Conservation (phyloP, 2,329 filamentous ascomycete genomes). For the Sodiomyces alkalinus region DNA sequence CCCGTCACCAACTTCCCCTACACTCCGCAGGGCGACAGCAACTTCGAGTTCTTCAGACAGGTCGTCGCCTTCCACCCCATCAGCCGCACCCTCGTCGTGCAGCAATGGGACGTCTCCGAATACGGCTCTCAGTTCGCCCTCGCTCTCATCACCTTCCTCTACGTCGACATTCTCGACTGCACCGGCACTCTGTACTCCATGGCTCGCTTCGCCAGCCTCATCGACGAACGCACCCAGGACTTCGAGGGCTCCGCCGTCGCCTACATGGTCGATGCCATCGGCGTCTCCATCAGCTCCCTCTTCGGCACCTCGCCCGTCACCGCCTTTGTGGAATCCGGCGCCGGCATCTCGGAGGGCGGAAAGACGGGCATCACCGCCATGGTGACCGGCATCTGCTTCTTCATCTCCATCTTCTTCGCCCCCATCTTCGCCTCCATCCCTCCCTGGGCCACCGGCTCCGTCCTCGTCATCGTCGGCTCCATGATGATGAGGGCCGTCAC, state of each 20-base stretch:
- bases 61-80: constrained; percentile 78
- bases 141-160: constrained; percentile 77
- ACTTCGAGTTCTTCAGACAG: constrained; percentile 77
- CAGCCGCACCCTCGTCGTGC: constrained; percentile 48
- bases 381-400: constrained; percentile 52
- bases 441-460: constrained; percentile 77
- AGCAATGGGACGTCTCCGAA: constrained; percentile 55
- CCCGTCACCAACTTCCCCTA: constrained; percentile 71
- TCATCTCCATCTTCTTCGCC: constrained; percentile 59
- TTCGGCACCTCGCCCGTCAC: constrained; percentile 71
- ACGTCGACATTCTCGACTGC: constrained; percentile 78
- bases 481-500: constrained; percentile 69
- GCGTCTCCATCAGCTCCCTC: constrained; percentile 65
- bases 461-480: constrained; percentile 74
- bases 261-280: constrained; percentile 68
- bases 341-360: constrained; percentile 62
- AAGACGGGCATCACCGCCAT: constrained; percentile 60
- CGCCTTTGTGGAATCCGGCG: constrained; percentile 65
- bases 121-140: constrained; percentile 66
- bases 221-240: constrained; percentile 71
- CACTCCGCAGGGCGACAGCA: constrained; percentile 48
- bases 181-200: constrained; percentile 83
- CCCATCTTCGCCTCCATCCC: constrained; percentile 65
- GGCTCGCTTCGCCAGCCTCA: constrained; percentile 67
- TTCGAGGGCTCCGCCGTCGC: constrained; percentile 76